Percentiles rank a stretch among this genome's conserved stretches.
Conservation (phyloP, 345 rosid genomes). For the Reutealis trisperma region DNA sequence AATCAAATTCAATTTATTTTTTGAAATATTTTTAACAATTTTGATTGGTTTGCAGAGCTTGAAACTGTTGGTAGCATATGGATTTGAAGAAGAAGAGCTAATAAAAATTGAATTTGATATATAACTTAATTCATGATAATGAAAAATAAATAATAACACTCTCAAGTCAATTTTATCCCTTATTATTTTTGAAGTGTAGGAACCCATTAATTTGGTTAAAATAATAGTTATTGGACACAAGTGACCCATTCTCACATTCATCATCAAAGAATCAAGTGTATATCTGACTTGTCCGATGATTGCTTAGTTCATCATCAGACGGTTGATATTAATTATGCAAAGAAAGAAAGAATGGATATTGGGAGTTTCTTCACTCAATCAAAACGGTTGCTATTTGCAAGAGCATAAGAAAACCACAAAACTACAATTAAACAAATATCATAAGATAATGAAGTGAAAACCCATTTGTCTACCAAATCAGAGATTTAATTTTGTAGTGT, state of each 20-base stretch:
- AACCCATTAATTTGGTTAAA: not conserved
- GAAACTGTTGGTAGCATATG: too few relatives aligned
- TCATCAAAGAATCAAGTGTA: not conserved
- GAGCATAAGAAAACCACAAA: not conserved
- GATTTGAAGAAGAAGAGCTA: too few relatives aligned
- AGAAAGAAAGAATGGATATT: not conserved
- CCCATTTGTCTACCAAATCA: not conserved
- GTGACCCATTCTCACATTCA: slow-evolving; percentile 3
- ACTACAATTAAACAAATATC: not conserved
- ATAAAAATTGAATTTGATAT: too few relatives aligned
- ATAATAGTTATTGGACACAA: not conserved
- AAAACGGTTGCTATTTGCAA: not conserved
- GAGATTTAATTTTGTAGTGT: not conserved
- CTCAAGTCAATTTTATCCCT: too few relatives aligned
- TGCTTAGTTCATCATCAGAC: not conserved
- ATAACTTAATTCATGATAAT: too few relatives aligned
- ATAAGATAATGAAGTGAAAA: slow-evolving; percentile 14
- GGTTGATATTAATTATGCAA: not conserved
- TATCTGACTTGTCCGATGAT: not conserved
- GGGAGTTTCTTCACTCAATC: slow-evolving; percentile 11
- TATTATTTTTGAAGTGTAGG: not conserved
- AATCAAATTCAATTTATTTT: too few relatives aligned
- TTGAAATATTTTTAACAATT: too few relatives aligned
- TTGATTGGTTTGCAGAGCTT: too few relatives aligned
- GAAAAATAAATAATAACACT: too few relatives aligned